A percentile compares a stretch with the other conserved stretches of the same genome.
These are phyloP conservation scores for Boletus huronensis DNA, from an alignment of 768 basidiomycete species.

Conservation along the genomic window DNA sequence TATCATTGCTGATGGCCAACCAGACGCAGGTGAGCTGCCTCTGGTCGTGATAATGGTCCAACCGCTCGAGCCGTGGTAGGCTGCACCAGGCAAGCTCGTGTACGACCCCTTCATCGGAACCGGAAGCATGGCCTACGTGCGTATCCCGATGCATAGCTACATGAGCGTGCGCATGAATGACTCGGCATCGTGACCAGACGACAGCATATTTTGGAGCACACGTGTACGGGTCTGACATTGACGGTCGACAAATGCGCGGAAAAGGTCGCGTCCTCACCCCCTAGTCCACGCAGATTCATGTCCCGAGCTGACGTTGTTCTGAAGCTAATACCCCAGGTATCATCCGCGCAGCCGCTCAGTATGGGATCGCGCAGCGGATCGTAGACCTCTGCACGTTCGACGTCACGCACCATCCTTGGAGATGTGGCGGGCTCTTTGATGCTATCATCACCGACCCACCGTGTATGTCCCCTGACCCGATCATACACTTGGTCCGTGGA, in stretches of 20 bases:
- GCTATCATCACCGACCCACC: slow-evolving; percentile 95
- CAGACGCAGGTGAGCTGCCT: slow-evolving; percentile 73
- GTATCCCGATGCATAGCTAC: neutral
- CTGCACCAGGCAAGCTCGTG: slow-evolving; percentile 81
- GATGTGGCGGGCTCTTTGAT: slow-evolving; percentile 87
- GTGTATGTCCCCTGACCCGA: slow-evolving; percentile 48
- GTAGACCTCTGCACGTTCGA: slow-evolving; percentile 90
- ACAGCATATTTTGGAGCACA: slow-evolving; percentile 84
- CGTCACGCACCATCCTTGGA: slow-evolving; percentile 85
- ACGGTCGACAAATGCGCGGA: slow-evolving; percentile 95
- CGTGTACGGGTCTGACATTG: slow-evolving; percentile 92
- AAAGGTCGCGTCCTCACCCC: slow-evolving; percentile 52
- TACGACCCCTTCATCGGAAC: slow-evolving; percentile 97
- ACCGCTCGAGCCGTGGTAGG: slow-evolving; percentile 41
- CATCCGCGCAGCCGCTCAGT: slow-evolving; percentile 77
- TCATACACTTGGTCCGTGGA: neutral
- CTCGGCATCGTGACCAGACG: slow-evolving; percentile 46
- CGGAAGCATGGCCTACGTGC: slow-evolving; percentile 85
- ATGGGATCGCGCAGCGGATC: slow-evolving; percentile 69
- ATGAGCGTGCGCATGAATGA: slow-evolving; percentile 3
- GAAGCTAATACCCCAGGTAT: slow-evolving; percentile 60
- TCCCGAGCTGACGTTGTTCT: slow-evolving; percentile 1
- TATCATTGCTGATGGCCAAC: slow-evolving; percentile 94
- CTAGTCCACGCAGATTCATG: neutral
- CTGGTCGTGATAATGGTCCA: neutral